Evolutionary conservation across 1,284 basidiomycete genomes (phyloP), one percentile per base, ranked within the genome.

Genomic region (Leccinum huronense): DNA sequence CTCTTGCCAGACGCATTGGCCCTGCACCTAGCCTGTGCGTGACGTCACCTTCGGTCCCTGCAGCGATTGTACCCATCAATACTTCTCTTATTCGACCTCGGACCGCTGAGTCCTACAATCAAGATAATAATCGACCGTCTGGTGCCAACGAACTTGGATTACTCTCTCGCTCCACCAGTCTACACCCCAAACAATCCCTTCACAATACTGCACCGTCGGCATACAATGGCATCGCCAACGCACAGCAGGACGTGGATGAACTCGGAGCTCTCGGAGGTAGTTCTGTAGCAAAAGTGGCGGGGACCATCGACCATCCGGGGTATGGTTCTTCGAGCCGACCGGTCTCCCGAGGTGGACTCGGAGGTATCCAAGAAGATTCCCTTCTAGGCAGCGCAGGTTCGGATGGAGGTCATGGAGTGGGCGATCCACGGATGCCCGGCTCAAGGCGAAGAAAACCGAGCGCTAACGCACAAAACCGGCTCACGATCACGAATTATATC

Each of bases 1-100:
- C 42, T 66, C 65, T 48, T 45, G 13, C 58, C 57, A 87, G 90
- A 68, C 87, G 89, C 38, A 93, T 93, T 66, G 90, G 91, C 3
- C 78, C 81, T 34, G 84, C 88, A 0, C 86, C 87, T 1, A 86
- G 83, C 68, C 79, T 92, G 54, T 89, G 87, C 31, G 73, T 83
- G 11, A 65, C 63, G 14, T 61, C 73, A 2, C 72, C 73, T 13
- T 66, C 70, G 27, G 70, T 69, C 56, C 70, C 68, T 1, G 73
- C 69, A 8, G 67, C 71, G 38, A 72, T 72, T 40, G 69, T 73
- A 23, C 76, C 69, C 51, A 69, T 70, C n/a, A 75, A 64, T 11
- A 68, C 73, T 13, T 59, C 67, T 3, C 51, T 60, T 42, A 60
- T 64, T 23, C 74, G 71, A 38, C 70, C 72, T 42, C 58, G 30